Base-by-base conservation (phyloP, 2,329 filamentous ascomycete genomes). In the Phaeosphaeria sp. region DNA sequence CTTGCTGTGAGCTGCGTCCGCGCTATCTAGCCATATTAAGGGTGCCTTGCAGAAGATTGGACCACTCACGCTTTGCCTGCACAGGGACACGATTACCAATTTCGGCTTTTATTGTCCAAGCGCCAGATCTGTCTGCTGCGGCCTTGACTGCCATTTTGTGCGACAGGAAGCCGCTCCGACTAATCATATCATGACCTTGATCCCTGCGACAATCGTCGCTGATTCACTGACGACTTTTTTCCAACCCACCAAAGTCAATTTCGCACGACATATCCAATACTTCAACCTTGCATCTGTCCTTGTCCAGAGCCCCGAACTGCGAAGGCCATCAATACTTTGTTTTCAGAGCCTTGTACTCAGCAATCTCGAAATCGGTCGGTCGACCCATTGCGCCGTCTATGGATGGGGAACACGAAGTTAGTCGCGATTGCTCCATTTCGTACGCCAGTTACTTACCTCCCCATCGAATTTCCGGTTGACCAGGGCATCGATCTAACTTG, bases 401-500 rank as follows among this genome's bases (percentile, higher is more conserved):
- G 13, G 11, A 36, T 13, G 30, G 30, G 30, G 30, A 36, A 11
- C 5, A 36, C 30, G 11, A 36, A 6, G 30, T 36, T 11, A 36
- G 30, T 11, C n/a, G n/a, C n/a, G n/a, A 36, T 13, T 36, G 30
- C 13, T 36, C 11, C 13, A 36, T 15, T 15, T 36, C 13, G 30
- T 15, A 36, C 30, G 13, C 13, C 9, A 13, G 13, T 11, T 11
- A 36, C 30, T 36, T 36, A 36, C 30, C 78, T 20, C 74, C 50
- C 18, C 70, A 80, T 2, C 84, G 73, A 49, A 87, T 84, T 0
- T 81, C 78, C 21, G 77, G 71, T 61, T 87, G 83, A 0, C 73
- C 79, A 3, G 64, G 23, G 2, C 75, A 52, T 1, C 85, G 73
- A 41, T 74, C 66, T 6, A 88, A 70, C 9, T 71, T 73, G 69